phyloP scores from a whole-genome alignment of 2,329 filamentous ascomycete genomes.

The Chalaropsis ovoidea region DNA sequence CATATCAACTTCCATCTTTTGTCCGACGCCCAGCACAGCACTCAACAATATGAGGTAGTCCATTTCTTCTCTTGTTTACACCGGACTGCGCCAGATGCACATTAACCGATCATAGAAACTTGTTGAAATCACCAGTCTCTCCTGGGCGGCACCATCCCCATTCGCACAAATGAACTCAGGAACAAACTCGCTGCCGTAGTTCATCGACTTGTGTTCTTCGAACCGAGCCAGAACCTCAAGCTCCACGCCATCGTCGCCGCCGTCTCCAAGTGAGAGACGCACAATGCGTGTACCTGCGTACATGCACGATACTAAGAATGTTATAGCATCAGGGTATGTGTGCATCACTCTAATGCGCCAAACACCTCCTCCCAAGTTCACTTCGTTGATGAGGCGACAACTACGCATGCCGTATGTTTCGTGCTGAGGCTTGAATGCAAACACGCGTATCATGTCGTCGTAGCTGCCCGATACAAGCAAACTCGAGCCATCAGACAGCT shows the following conservation, averaged over 20 bases:
- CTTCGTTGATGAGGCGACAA: constrained; percentile 49
- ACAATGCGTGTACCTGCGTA: constrained; percentile 70
- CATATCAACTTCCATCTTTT: background rate
- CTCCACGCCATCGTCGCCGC: constrained; percentile 40
- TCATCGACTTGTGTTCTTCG: constrained; percentile 86
- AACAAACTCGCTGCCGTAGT: constrained; percentile 72
- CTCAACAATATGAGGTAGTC: background rate
- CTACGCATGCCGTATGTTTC: constrained; percentile 36
- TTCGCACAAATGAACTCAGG: constrained; percentile 29
- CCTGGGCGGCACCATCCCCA: constrained; percentile 25
- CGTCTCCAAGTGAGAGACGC: constrained; percentile 33
- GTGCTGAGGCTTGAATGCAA: constrained; percentile 40
- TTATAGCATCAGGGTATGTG: constrained; percentile 29
- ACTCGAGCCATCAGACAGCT: constrained; percentile 37
- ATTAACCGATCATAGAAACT: constrained; percentile 67
- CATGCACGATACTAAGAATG: constrained; percentile 84
- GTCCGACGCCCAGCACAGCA: too few species aligned
- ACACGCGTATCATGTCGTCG: constrained; percentile 69
- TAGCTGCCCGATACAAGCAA: constrained; percentile 81
- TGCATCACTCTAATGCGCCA: constrained; percentile 67
- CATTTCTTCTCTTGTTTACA: background rate
- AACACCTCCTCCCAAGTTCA: constrained; percentile 67
- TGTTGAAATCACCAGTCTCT: constrained; percentile 48
- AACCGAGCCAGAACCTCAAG: constrained; percentile 61
- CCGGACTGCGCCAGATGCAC: constrained; percentile 49